Base-by-base conservation (phyloP, 2,329 filamentous ascomycete genomes). In the Venturia effusa region DNA sequence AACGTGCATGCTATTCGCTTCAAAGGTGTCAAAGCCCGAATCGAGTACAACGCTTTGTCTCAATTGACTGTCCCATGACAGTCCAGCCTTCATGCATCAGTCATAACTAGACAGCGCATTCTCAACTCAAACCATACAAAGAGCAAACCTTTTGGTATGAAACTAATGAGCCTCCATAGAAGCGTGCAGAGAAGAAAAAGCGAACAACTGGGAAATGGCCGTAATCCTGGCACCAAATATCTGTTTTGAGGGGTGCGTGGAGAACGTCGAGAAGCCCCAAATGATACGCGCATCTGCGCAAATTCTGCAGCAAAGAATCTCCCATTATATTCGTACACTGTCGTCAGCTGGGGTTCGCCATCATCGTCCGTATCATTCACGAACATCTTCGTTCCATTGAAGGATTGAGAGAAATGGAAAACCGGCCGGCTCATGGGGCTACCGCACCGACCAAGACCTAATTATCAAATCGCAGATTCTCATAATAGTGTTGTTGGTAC, bases 381-480 rank as follows among this genome's bases (percentile, higher is more conserved):
- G n/a, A 57, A 57, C 22, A 57, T 19, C 11, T 10, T 24, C 17
- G 30, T 57, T 34, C 27, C 13, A 27, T 51, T 51, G 45, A 51
- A 30, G n/a, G 22, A 1, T 19, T 57, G n/a, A 4, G 8, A 57
- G 4, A 22, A 34, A 57, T 10, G 51, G n/a, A 57, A 34, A 57
- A 34, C 5, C 7, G n/a, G n/a, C 15, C 3, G n/a, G 3, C 51
- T 57, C 11, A 8, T 5, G 3, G 27, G 30, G 30, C 41, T 62
- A 64, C 27, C 55, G 34, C 11, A 61, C 19, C 22, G 62, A 37
- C 78, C 78, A 80, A 5, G 74, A 74, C 54, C 78, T 69, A 67
- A 79, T 74, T 22, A 77, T 76, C 78, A 81, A 80, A 59, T 78
- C 77, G 67, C 78, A 80, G 15, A 81, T 73, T 51, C 79, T 72